Evolutionary conservation across 176 grass and related monocot species (phyloP), one percentile per base, ranked within the genome.

Genomic region (Metroxylon sagu): DNA sequence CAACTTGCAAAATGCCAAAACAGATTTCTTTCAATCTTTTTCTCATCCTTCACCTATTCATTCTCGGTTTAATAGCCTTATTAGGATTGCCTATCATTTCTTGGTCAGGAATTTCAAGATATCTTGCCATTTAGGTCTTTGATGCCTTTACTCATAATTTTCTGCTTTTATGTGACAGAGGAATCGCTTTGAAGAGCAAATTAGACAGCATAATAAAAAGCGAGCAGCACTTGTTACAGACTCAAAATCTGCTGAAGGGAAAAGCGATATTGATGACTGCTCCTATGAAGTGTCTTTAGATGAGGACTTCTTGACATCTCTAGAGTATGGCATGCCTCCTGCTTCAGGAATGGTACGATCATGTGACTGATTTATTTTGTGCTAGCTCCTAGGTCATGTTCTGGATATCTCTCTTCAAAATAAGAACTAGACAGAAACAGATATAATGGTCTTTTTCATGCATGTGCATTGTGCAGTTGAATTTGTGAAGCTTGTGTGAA

Each of bases 251-350:
- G 59, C 54, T 59, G 70, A 83, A 19, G 73, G 49, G 49, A 70
- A 80, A 27, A 58, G 53, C 31, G 53, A 84, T 15, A 76, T 61
- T 5, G 85, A 96, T 68, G 84, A 98, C 75, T 85, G 82, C 70
- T 90, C 91, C 3, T 91, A 98, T 65, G 93, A 92, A 80, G 87
- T 98, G 77, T 69, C 78, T 65, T 64, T 98, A 52, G 93, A 98
- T 73, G 87, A 92, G 82, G 87, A 98, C 49, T 98, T 98, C 57
- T 26, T 98, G 56, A 92, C 81, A 60, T 91, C 81, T 25, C 71
- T 98, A 61, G 93, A 98, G 68, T 98, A 92, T 30, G 93, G 93
- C 80, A 98, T 98, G 93, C 93, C 93, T 62, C 93, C 93, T 59
- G 84, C 93, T 71, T 92, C 93, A 61, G 87, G 93, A 81, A 98